phyloP scores from a whole-genome alignment of 169 alveolate genomes.

The Plasmodium malariae region DNA sequence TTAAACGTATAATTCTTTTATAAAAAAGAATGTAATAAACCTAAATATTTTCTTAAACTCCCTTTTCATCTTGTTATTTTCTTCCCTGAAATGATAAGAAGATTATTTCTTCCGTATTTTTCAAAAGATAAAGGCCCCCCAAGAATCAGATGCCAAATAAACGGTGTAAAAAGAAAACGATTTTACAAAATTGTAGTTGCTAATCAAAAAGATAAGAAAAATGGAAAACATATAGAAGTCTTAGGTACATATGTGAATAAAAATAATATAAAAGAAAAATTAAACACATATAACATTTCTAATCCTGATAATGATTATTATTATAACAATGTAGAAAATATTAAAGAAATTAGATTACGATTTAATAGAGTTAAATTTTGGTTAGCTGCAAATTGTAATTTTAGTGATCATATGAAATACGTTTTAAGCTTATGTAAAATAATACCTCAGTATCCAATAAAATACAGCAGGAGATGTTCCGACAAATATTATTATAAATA shows the following conservation, averaged over 20 bases:
- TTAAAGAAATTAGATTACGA: slow-evolving; percentile 88
- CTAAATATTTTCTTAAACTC: too few species aligned
- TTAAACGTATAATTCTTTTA: too few species aligned
- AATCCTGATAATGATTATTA: slow-evolving; percentile 80
- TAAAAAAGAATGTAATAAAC: too few species aligned
- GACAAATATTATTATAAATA: slow-evolving; percentile 69
- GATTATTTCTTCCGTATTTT: slow-evolving; percentile 83
- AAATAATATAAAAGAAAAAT: slow-evolving; percentile 79
- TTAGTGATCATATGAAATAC: slow-evolving; percentile 78
- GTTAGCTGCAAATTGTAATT: slow-evolving; percentile 90
- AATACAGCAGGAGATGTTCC: slow-evolving; percentile 65
- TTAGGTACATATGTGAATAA: slow-evolving; percentile 83
- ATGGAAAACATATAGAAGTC: slow-evolving; percentile 93
- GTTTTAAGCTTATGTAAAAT: slow-evolving; percentile 72
- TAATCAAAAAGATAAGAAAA: slow-evolving; percentile 90
- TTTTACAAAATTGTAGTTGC: slow-evolving; percentile 90
- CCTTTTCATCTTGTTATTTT: too few species aligned
- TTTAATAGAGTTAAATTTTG: slow-evolving; percentile 90
- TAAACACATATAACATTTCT: slow-evolving; percentile 82
- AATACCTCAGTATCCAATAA: slow-evolving; percentile 73
- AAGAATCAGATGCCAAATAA: slow-evolving; percentile 85
- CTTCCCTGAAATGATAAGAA: slow-evolving; percentile 78
- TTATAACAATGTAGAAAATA: slow-evolving; percentile 77
- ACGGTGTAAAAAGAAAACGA: slow-evolving; percentile 86
- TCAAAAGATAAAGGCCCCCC: slow-evolving; percentile 88